Percentiles rank a stretch among this genome's conserved stretches.
phyloP scores from a whole-genome alignment of 805 yeast species.

The Yamadazyma ubonensis region DNA sequence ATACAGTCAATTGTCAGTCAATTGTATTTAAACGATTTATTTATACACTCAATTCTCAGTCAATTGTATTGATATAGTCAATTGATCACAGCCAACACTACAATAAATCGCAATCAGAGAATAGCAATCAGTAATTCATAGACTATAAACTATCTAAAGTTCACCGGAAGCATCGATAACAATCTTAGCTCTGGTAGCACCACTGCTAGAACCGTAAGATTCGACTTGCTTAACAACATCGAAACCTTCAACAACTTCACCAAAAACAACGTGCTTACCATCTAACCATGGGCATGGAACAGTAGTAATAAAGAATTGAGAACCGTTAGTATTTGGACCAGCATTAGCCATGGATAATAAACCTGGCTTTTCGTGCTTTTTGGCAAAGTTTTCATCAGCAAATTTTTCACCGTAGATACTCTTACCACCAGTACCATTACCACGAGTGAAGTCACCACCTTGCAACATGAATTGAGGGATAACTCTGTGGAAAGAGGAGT shows the following conservation, averaged over 20 bases:
- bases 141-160: constrained; percentile 27
- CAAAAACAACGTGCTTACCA: constrained; percentile 76
- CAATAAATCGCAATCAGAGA: too few species aligned
- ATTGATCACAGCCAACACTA: too few species aligned
- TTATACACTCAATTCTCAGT: too few species aligned
- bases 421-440: constrained; percentile 93
- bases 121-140: too few species aligned
- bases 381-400: constrained; percentile 65
- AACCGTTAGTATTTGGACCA: constrained; percentile 90
- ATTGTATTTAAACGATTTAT: too few species aligned
- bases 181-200: constrained; percentile 64
- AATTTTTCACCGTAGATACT: constrained; percentile 75
- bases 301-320: constrained; percentile 87
- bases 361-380: constrained; percentile 77
- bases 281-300: constrained; percentile 77
- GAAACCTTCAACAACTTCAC: constrained; percentile 69
- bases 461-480: constrained; percentile 96
- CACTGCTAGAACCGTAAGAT: constrained; percentile 63
- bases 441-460: constrained; percentile 58
- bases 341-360: constrained; percentile 89
- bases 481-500: constrained; percentile 92
- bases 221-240: constrained; percentile 59
- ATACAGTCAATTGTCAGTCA: too few species aligned
- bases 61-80: too few species aligned
- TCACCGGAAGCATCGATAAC: constrained; percentile 64